Evolutionary conservation across 2,329 filamentous ascomycete genomes (phyloP), one percentile per base, ranked within the genome.

Genomic region (Phialemoniopsis sp.): DNA sequence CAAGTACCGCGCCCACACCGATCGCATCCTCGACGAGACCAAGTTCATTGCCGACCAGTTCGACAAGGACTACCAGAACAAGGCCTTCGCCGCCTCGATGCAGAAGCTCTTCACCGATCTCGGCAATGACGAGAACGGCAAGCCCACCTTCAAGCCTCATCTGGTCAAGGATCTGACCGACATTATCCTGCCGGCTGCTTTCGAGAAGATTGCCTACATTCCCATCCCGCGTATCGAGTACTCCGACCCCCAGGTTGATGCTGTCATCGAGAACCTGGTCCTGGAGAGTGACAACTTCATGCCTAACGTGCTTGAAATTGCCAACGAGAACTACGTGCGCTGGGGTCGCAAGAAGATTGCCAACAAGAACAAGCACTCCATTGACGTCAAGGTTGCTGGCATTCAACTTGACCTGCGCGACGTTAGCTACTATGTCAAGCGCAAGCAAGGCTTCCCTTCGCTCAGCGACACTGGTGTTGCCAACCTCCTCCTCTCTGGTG

Each of bases 281-380:
- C 78, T 98, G 38, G 93, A 98, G 68, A 90, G 88, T 49, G 90
- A 97, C 71, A 98, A 98, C 67, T 82, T 98, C 52, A 89, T 90
- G 67, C 93, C 93, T 47, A 98, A 98, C 53, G 76, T 91, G 5
- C 64, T 95, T 30, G 91, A 98, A 62, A 76, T 97, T 45, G 79
- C 82, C 43, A 93, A 82, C 58, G 90, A 97, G 68, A 93, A 97
- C 70, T 94, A 93, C 70, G 89, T 90, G 78, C 83, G 87, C 50
- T 95, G 87, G 82, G 93, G 91, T 29, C 89, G 93, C 58, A 96
- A 94, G 81, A 84, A 83, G 60, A 75, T 89, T 52, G 70, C 76
- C 53, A 94, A 78, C 73, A 88, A 84, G 72, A 84, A 81, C 63
- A 84, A 87, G 64, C 90, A 95, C 65, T 72, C 75, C 3, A 55